Evolutionary conservation across 768 basidiomycete species (phyloP).

Genomic region (Pleurotus tuber-regium): DNA sequence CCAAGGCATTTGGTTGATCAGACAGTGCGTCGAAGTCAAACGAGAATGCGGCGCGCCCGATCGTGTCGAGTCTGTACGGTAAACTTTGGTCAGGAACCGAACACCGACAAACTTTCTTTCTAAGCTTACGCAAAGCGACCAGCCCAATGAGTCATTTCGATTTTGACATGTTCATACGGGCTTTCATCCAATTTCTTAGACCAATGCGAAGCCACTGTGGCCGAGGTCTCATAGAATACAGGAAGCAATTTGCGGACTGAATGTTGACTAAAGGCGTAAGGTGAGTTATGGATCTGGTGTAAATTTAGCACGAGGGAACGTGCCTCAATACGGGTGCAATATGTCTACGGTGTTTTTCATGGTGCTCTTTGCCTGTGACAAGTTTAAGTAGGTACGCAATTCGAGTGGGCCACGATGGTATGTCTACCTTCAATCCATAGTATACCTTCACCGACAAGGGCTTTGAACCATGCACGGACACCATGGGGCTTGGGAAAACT

Average conservation of each 20-base stretch:
- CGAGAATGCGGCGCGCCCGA: slow-evolving; percentile 60
- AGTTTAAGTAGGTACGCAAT: slow-evolving; percentile 1
- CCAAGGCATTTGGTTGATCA: slow-evolving; percentile 44
- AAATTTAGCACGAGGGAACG: slow-evolving; percentile 5
- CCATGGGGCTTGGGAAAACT: slow-evolving; percentile 61
- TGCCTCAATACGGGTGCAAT: slow-evolving; percentile 61
- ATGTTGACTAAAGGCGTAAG: slow-evolving; percentile 35
- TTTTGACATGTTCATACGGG: slow-evolving; percentile 36
- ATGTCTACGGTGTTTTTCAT: slow-evolving; percentile 51
- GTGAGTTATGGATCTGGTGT: neutral
- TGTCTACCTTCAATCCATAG: slow-evolving; percentile 61
- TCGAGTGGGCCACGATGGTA: neutral
- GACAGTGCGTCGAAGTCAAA: slow-evolving; percentile 59
- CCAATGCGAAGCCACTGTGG: slow-evolving; percentile 53
- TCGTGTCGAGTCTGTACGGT: slow-evolving; percentile 48
- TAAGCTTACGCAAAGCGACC: slow-evolving; percentile 55
- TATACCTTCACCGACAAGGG: slow-evolving; percentile 60
- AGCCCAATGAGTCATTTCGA: slow-evolving; percentile 59
- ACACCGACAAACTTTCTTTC: neutral
- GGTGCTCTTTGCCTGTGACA: slow-evolving; percentile 47
- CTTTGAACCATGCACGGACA: slow-evolving; percentile 62
- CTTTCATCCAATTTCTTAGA: slow-evolving; percentile 40
- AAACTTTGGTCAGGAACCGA: slow-evolving; percentile 3
- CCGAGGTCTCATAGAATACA: slow-evolving; percentile 55
- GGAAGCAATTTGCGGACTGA: slow-evolving; percentile 49